Conservation (phyloP, 1,139 yeast species). For the Saccharomycopsis hybrid region DNA sequence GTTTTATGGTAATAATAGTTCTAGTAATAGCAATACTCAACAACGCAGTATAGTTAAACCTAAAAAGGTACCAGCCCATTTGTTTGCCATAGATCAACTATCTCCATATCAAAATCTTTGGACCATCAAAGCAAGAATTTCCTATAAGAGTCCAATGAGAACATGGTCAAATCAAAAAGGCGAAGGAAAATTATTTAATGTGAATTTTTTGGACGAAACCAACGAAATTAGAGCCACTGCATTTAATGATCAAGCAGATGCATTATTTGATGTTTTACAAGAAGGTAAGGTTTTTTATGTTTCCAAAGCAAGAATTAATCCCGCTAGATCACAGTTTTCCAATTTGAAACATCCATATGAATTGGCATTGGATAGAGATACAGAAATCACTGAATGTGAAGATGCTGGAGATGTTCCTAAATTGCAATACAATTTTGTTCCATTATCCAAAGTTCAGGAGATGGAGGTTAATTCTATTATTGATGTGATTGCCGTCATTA, state of each 20-base stretch:
- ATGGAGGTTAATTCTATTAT: conserved; percentile 66
- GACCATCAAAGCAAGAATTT: conserved; percentile 90
- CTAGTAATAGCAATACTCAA: too few relatives aligned
- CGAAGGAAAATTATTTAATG: conserved; percentile 84
- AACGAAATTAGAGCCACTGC: conserved; percentile 97
- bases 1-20: too few relatives aligned
- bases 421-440: conserved; percentile 67
- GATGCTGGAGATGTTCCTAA: conserved; percentile 61
- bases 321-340: conserved; percentile 83
- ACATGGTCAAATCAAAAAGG: conserved; percentile 85
- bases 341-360: conserved; percentile 86
- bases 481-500: conserved; percentile 84
- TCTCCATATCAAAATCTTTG: conserved; percentile 89
- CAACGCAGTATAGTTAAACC: not conserved
- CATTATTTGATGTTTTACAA: conserved; percentile 63
- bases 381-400: conserved; percentile 64
- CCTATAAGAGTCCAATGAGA: conserved; percentile 80
- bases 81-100: conserved; percentile 76
- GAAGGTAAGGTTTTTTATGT: conserved; percentile 89
- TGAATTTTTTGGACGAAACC: conserved; percentile 85
- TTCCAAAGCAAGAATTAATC: conserved; percentile 72
- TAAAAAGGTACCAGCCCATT: conserved; percentile 30
- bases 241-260: conserved; percentile 81
- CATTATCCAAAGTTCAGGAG: conserved; percentile 58
- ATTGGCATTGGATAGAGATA: conserved; percentile 72